phyloP scores from a whole-genome alignment of 495 filamentous ascomycete species.

The Lasiosphaeria ovina region DNA sequence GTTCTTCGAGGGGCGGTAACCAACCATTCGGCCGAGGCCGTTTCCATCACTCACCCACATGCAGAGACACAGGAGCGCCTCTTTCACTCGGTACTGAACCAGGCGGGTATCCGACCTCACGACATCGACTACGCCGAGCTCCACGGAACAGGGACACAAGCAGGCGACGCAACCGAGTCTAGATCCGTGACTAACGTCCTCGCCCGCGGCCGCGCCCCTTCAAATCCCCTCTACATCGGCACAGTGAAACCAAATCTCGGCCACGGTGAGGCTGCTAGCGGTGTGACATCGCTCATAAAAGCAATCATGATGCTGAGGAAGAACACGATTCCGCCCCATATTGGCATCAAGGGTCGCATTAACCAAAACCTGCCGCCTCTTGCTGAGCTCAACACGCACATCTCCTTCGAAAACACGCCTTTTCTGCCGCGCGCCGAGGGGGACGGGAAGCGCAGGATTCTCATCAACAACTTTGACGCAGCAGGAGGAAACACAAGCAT shows the following conservation, averaged over 20 bases:
- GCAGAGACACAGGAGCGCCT: slow-evolving; percentile 59
- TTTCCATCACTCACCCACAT: slow-evolving; percentile 65
- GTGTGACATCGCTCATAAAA: slow-evolving; percentile 70
- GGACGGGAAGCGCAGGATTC: slow-evolving; percentile 35
- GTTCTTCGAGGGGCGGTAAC: slow-evolving; percentile 50
- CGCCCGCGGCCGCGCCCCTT: slow-evolving; percentile 52
- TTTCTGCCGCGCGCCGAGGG: slow-evolving; percentile 48
- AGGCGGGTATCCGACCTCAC: slow-evolving; percentile 56
- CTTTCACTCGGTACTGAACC: slow-evolving; percentile 56
- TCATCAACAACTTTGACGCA: slow-evolving; percentile 58
- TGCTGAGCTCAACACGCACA: slow-evolving; percentile 10
- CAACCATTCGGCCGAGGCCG: slow-evolving; percentile 57
- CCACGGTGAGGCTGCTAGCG: slow-evolving; percentile 72
- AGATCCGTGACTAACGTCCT: slow-evolving; percentile 64
- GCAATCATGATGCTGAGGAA: slow-evolving; percentile 72
- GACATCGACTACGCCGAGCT: slow-evolving; percentile 70
- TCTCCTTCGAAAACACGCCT: slow-evolving; percentile 12
- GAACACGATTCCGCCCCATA: slow-evolving; percentile 68
- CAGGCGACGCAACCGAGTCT: slow-evolving; percentile 67
- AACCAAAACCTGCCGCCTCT: slow-evolving; percentile 30
- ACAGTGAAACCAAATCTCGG: slow-evolving; percentile 77
- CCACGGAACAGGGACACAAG: slow-evolving; percentile 75
- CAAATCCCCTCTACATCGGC: slow-evolving; percentile 65
- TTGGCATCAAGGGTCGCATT: slow-evolving; percentile 66
- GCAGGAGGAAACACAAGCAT: slow-evolving; percentile 55